phyloP scores from a whole-genome alignment of 257 asterid genomes.

The Solanum etuberosum region DNA sequence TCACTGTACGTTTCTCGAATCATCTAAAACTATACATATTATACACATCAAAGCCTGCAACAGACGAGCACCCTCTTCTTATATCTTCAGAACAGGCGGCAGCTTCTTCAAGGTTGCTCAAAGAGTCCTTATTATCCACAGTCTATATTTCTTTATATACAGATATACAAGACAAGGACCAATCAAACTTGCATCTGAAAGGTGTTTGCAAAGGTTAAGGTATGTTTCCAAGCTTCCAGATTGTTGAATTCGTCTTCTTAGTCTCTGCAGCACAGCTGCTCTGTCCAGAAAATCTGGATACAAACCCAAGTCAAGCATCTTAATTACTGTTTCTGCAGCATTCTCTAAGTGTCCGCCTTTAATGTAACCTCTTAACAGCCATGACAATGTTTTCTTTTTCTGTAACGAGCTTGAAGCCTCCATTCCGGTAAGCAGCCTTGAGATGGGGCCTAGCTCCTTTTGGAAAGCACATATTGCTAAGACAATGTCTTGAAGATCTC shows the following conservation, averaged over 20 bases:
- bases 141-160: slow-evolving; percentile 56
- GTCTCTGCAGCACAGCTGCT: slow-evolving; percentile 77
- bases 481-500: slow-evolving; percentile 70
- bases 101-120: slow-evolving; percentile 20
- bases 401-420: slow-evolving; percentile 45
- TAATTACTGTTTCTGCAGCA: slow-evolving; percentile 68
- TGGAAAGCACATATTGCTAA: slow-evolving; percentile 93
- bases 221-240: slow-evolving; percentile 49
- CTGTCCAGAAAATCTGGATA: slow-evolving; percentile 65
- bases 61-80: neutral
- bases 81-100: neutral
- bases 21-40: slow-evolving; percentile 3
- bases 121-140: slow-evolving; percentile 72
- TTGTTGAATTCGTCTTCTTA: slow-evolving; percentile 49
- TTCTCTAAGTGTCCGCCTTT: slow-evolving; percentile 82
- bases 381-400: slow-evolving; percentile 60
- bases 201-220: slow-evolving; percentile 58
- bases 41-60: neutral
- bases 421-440: slow-evolving; percentile 49
- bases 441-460: slow-evolving; percentile 43
- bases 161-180: slow-evolving; percentile 68
- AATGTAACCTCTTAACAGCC: slow-evolving; percentile 88
- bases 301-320: slow-evolving; percentile 69
- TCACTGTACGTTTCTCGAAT: neutral
- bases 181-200: slow-evolving; percentile 62